Conservation (phyloP, 176 grass and related monocot species). For the Aechmea fasciata region DNA sequence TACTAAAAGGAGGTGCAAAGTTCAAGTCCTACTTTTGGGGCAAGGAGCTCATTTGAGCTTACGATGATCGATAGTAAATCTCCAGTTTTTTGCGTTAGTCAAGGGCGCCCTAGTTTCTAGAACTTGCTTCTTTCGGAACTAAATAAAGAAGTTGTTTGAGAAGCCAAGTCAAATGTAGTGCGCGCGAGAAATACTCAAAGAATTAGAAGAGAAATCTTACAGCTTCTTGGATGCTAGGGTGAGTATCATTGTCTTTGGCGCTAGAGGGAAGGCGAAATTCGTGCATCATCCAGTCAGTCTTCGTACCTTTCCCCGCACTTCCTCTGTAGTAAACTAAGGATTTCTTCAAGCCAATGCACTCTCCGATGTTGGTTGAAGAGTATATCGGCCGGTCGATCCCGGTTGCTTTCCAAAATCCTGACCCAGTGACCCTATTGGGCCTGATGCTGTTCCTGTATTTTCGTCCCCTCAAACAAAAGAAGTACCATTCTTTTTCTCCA, state of each 20-base stretch:
- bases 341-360: slow-evolving; percentile 75
- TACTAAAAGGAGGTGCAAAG: too few species aligned
- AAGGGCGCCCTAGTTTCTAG: neutral
- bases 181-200: neutral
- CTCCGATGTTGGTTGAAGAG: slow-evolving; percentile 4
- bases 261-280: slow-evolving; percentile 61
- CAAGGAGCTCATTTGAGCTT: too few species aligned
- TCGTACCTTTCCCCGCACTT: slow-evolving; percentile 68
- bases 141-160: slow-evolving; percentile 4
- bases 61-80: too few species aligned
- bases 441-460: slow-evolving; percentile 86
- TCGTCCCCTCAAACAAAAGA: slow-evolving; percentile 68
- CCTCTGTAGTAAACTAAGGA: slow-evolving; percentile 84
- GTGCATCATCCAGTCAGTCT: slow-evolving; percentile 98
- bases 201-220: slow-evolving; percentile 18
- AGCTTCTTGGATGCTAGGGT: slow-evolving; percentile 49
- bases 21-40: too few species aligned
- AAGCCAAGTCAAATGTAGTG: neutral
- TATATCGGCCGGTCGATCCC: slow-evolving; percentile 69
- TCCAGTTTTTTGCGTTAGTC: too few species aligned
- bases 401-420: slow-evolving; percentile 92
- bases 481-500: slow-evolving; percentile 76
- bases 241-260: neutral
- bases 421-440: slow-evolving; percentile 69
- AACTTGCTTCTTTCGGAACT: neutral